Conservation (phyloP, 73 alveolate genomes). For the Paramecium sonneborni region DNA sequence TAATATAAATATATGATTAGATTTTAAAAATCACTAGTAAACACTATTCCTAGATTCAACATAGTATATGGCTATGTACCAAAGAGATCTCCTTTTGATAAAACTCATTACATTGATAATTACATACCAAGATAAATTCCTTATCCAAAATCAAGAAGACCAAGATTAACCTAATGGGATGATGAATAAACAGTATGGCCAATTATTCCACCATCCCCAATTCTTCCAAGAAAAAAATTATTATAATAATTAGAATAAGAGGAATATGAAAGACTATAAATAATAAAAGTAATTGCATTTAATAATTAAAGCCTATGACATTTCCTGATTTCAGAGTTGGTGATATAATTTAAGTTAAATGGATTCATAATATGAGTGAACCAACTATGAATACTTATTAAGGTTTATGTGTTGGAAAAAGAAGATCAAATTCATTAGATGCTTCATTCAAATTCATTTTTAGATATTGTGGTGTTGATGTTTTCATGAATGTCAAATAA, state of each 20-base stretch:
- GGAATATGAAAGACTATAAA: conserved; percentile 8
- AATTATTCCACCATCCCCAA: conserved; percentile 23
- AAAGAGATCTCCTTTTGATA: conserved; percentile 45
- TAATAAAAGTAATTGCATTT: not conserved
- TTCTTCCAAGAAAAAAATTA: not conserved
- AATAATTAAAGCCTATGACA: conserved; percentile 26
- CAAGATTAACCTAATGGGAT: conserved; percentile 41
- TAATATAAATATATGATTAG: conserved; percentile 1
- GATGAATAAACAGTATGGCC: conserved; percentile 46
- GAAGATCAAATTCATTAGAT: conserved; percentile 37
- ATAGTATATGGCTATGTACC: conserved; percentile 40
- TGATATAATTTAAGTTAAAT: conserved; percentile 1
- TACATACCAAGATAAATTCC: conserved; percentile 19
- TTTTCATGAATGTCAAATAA: conserved; percentile 14
- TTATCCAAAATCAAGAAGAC: conserved; percentile 42
- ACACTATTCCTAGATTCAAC: not conserved
- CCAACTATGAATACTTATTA: conserved; percentile 2
- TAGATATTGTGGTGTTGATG: conserved; percentile 31
- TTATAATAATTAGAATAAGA: conserved; percentile 18
- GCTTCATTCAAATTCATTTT: conserved; percentile 24
- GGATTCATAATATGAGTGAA: conserved; percentile 56
- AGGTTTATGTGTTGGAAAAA: conserved; percentile 38
- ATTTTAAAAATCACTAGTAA: not conserved
- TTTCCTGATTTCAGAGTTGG: conserved; percentile 57
- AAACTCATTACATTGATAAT: conserved; percentile 40